Base-by-base conservation (phyloP, 208 protist genomes). In the Kentomonas sorsogonicus region DNA sequence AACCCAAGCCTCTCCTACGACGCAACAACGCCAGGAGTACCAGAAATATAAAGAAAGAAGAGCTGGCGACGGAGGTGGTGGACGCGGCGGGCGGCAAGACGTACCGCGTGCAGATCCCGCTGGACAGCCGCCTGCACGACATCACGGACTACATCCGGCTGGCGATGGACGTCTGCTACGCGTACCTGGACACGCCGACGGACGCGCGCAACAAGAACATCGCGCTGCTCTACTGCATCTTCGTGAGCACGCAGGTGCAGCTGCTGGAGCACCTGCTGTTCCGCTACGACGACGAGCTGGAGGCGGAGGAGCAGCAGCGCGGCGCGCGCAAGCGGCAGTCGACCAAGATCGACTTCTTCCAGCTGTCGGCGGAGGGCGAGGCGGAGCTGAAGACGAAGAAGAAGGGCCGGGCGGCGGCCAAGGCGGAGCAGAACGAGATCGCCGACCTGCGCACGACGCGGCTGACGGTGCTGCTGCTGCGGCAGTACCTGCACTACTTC, bases 111-210 rank as follows among this genome's bases (percentile, higher is more conserved):
- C 29, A 54, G 27, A 16, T 79, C 30, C 72, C 72, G 10, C 43
- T 79, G 27, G 72, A 79, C 36, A n/a, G 48, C 31, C 57, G 63
- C 30, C 57, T 71, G 20, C 38, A 43, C 4, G 38, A 55, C 34
- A 54, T 79, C 31, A 25, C 74, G 47, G 63, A 74, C 27, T 79
- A 67, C 36, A 27, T 79, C 3, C 46, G 68, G 20, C 50, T 74
- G 9, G 62, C 64, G 15, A 44, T 57, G 0, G 63, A 71, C 30
- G 68, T 79, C 33, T 58, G 51, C 23, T 53, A 69, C 34, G 33
- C 60, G 11, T 79, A 79, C 48, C 36, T 79, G 58, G 7, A 54
- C n/a, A 29, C 40, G 3, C 20, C 34, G 0, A 48, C 11, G 34
- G 50, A 50, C 15, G 40, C 59, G 11, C 45, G 51, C 39, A 53